A percentile compares a stretch with the other conserved stretches of the same genome.
Evolutionary conservation across 306 rosid genomes (phyloP).

Genomic region (Urtica urens): DNA sequence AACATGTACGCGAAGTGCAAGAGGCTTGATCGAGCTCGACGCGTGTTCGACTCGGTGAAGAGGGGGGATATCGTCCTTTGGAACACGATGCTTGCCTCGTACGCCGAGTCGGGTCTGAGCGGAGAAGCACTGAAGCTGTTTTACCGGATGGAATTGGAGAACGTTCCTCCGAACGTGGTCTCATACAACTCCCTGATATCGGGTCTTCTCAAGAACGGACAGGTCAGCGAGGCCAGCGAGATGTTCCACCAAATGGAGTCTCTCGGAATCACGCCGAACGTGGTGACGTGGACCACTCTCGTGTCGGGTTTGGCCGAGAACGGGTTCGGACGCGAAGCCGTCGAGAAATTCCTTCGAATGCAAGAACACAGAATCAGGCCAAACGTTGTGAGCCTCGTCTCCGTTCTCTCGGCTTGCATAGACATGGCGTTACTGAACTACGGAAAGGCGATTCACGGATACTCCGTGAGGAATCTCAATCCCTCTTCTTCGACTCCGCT

Average conservation of each 20-base stretch:
- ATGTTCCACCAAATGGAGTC: slow-evolving; percentile 56
- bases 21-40: slow-evolving; percentile 40
- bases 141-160: slow-evolving; percentile 63
- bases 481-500: slow-evolving; percentile 25
- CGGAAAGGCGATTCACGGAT: slow-evolving; percentile 71
- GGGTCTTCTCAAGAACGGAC: slow-evolving; percentile 57
- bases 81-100: slow-evolving; percentile 73
- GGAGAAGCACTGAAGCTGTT: slow-evolving; percentile 73
- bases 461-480: slow-evolving; percentile 35
- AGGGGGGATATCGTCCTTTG: slow-evolving; percentile 57
- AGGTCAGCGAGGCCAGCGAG: slow-evolving; percentile 51
- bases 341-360: slow-evolving; percentile 40
- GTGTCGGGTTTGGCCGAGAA: slow-evolving; percentile 58
- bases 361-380: slow-evolving; percentile 54
- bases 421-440: slow-evolving; percentile 35
- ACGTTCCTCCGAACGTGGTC: slow-evolving; percentile 50
- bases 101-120: slow-evolving; percentile 54
- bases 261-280: slow-evolving; percentile 35
- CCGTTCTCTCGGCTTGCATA: slow-evolving; percentile 47
- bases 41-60: slow-evolving; percentile 27
- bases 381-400: slow-evolving; percentile 35
- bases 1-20: slow-evolving; percentile 75
- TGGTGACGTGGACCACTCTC: slow-evolving; percentile 68
- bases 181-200: slow-evolving; percentile 73
- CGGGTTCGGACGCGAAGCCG: slow-evolving; percentile 43